Conservation (phyloP, 306 rosid species). For the Quercus engelmannii region DNA sequence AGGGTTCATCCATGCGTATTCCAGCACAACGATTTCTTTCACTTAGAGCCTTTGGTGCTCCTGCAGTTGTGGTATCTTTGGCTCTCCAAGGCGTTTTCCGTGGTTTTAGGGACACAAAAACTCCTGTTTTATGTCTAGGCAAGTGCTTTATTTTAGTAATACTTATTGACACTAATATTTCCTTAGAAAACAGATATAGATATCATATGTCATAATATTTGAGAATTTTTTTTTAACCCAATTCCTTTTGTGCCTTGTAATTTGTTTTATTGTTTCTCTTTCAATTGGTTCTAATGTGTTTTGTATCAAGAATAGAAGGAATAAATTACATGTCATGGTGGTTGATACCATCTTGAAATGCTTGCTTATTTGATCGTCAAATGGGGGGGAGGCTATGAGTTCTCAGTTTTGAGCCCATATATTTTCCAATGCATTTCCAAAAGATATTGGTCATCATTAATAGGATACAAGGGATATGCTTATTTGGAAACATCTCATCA, state of each 20-base stretch:
- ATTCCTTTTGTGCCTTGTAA: conserved; percentile 11
- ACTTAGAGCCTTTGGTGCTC: conserved; percentile 92
- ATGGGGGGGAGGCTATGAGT: no score
- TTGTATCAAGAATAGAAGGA: conserved; percentile 2
- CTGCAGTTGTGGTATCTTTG: conserved; percentile 92
- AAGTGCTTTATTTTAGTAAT: conserved; percentile 29
- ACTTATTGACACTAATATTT: not conserved
- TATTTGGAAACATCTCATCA: no score
- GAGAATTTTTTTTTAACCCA: not conserved
- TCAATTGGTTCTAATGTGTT: conserved; percentile 10
- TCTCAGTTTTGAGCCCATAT: no score
- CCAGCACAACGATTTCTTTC: conserved; percentile 68
- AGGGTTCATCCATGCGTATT: conserved; percentile 64
- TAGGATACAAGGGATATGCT: no score
- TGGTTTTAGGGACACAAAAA: conserved; percentile 93
- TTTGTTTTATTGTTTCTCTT: conserved; percentile 16
- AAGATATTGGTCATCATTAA: no score
- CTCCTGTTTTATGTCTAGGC: conserved; percentile 90
- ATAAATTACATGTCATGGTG: not conserved
- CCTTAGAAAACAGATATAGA: not conserved
- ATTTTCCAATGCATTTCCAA: no score
- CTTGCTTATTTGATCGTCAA: not conserved
- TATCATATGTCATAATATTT: not conserved
- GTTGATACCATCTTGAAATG: not conserved
- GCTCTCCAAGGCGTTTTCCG: conserved; percentile 98